Conservation (phyloP, 345 rosid genomes). For the Aethionema arabicum region DNA sequence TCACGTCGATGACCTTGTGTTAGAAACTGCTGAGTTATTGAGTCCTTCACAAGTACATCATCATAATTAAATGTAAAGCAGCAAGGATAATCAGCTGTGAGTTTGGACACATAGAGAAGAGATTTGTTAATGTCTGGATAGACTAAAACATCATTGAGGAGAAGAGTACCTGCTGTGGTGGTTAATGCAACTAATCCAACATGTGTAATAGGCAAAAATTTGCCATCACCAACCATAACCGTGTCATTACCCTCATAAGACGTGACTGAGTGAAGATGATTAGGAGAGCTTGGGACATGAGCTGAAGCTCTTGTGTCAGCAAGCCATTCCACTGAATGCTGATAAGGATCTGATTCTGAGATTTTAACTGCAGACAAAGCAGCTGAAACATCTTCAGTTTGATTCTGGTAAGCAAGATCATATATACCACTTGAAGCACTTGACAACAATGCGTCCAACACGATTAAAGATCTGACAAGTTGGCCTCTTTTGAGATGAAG, state of each 20-base stretch:
- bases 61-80: too few relatives aligned
- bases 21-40: background rate
- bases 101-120: background rate
- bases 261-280: background rate
- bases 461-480: too few relatives aligned
- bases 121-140: background rate
- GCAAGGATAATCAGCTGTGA: background rate
- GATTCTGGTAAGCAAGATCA: too few relatives aligned
- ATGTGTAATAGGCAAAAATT: background rate
- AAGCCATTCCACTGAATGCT: too few relatives aligned
- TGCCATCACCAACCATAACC: background rate
- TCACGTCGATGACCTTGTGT: background rate
- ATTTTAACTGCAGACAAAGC: too few relatives aligned
- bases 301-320: background rate
- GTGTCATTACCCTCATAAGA: background rate
- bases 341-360: too few relatives aligned
- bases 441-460: too few relatives aligned
- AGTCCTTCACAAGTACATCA: too few relatives aligned
- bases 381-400: too few relatives aligned
- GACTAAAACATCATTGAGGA: background rate
- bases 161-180: background rate
- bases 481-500: too few relatives aligned
- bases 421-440: too few relatives aligned
- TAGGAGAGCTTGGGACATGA: background rate
- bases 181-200: background rate